Percentiles rank a stretch among this genome's conserved stretches.
These are phyloP conservation scores for Calycina herbarum DNA, from an alignment of 2,329 filamentous ascomycete species.

Conservation along the genomic window DNA sequence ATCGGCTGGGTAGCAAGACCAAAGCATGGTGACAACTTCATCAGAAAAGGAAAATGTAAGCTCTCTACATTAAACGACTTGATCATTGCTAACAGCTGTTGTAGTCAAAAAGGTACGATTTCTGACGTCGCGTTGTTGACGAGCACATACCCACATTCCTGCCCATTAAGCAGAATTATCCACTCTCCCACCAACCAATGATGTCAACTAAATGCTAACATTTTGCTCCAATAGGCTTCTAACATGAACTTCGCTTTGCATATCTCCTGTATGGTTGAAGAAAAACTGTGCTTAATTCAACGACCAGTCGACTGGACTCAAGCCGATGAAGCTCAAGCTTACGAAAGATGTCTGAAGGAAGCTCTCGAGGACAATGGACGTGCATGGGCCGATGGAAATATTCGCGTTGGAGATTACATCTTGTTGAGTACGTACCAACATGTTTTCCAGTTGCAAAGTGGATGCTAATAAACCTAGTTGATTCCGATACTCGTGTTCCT, in stretches of 20 bases:
- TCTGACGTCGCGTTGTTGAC: not conserved
- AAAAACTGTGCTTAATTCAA: conserved; percentile 59
- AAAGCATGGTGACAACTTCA: conserved; percentile 62
- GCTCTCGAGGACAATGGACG: conserved; percentile 60
- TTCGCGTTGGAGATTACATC: conserved; percentile 68
- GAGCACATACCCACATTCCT: not conserved
- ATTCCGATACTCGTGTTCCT: conserved; percentile 78
- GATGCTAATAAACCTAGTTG: conserved; percentile 44
- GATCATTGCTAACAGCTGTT: conserved; percentile 20
- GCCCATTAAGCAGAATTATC: not conserved
- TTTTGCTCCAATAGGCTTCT: conserved; percentile 61
- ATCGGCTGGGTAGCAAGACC: conserved; percentile 70
- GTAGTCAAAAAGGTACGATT: conserved; percentile 43
- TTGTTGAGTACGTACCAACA: conserved; percentile 51
- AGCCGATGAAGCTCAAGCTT: conserved; percentile 65
- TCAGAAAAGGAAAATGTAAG: conserved; percentile 58
- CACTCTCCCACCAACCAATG: conserved; percentile 8
- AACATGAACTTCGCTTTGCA: conserved; percentile 73
- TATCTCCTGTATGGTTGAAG: conserved; percentile 69
- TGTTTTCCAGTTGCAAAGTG: conserved; percentile 25
- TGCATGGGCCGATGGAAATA: conserved; percentile 60
- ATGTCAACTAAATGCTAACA: conserved; percentile 26
- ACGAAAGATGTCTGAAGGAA: conserved; percentile 64
- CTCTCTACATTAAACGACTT: not conserved
- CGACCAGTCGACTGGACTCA: conserved; percentile 66